Base-by-base conservation (phyloP, 1,284 basidiomycete genomes). In the Austroboletus novae-zelandiae region DNA sequence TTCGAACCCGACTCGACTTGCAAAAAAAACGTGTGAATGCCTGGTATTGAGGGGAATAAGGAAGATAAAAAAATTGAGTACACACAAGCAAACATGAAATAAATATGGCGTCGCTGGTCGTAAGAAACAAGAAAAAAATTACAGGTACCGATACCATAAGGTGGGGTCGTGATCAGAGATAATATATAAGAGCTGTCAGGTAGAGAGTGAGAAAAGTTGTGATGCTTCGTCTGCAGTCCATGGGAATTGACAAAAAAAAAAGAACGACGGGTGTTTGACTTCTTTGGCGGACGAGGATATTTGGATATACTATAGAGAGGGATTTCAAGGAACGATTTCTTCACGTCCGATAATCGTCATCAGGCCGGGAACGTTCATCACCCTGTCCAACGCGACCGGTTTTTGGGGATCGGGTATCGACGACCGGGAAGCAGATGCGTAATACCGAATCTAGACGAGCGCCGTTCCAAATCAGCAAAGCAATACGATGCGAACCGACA, bases 271-370 rank as follows among this genome's bases (percentile, higher is more conserved):
- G 5, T 30, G 32, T 34, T n/a, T 5, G 4, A 10, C 17, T 36
- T 36, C 15, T 15, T 15, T 5, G 9, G 17, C n/a, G n/a, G 34
- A 37, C 35, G 35, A 1, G n/a, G 35, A n/a, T 18, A 18, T 37
- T 17, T 18, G 35, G 35, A 36, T 37, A 20, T 37, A 37, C n/a
- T 5, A 18, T 17, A 18, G 17, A 10, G 35, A 18, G 17, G 5
- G 35, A 6, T 1, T 20, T 39, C 37, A 39, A 2, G 32, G 40
- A 17, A 40, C 18, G 23, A 62, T 51, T 69, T 69, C 60, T 69
- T 73, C 60, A 44, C 80, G 73, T 43, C 68, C 71, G 23, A 78
- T 43, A 57, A 84, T 75, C 29, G 80, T 83, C 83, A 85, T 85
- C 15, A 84, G 69, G n/a, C 83, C 83, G 3, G 80, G 79, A 5